Base-by-base conservation (phyloP, 352 stramenopile genomes). In the Pythium myriotylum region DNA sequence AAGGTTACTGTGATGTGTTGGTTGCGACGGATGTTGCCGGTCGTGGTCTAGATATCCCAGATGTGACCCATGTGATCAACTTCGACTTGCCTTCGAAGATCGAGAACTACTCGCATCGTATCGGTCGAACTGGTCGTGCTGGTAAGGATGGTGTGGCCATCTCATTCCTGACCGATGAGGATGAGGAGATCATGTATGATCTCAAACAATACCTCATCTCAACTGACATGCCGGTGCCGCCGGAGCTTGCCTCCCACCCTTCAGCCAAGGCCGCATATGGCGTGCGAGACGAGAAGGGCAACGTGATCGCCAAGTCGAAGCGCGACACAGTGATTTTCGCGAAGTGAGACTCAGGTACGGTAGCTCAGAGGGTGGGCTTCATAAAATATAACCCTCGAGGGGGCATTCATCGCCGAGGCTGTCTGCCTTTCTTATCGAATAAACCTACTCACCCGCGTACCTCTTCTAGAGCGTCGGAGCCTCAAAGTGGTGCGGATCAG, bases 31-130 rank as follows among this genome's bases (percentile, higher is more conserved):
- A 98, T 64, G 94, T 98, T 16, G 93, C 94, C 45, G 94, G 94
- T 40, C 86, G 98, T 66, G 98, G 98, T 64, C 78, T 99, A 6
- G 98, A 99, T 77, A 99, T 99, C 64, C 93, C 95, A 6, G 93
- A 99, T 71, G 96, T 99, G 20, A 96, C 94, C 5, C 94, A 99
- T 73, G 96, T 99, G 2, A 94, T 99, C 67, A 99, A 99, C 77
- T 99, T 97, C 73, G 97, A 99, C 65, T 74, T 99, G 65, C 96
- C 98, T 13, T 93, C 78, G 14, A 98, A 98, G 68, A 99, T 99
- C 73, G 94, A 99, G 66, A 97, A 91, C 61, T 99, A 99, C 78
- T 98, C 85, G 69, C 97, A 99, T 83, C 89, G 97, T 58, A 99
- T 99, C 65, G 98, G 98, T 53, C 88, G 98, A 71, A 99, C 97